phyloP scores from a whole-genome alignment of 495 filamentous ascomycete genomes.

The Hapsidospora chrysogenum region DNA sequence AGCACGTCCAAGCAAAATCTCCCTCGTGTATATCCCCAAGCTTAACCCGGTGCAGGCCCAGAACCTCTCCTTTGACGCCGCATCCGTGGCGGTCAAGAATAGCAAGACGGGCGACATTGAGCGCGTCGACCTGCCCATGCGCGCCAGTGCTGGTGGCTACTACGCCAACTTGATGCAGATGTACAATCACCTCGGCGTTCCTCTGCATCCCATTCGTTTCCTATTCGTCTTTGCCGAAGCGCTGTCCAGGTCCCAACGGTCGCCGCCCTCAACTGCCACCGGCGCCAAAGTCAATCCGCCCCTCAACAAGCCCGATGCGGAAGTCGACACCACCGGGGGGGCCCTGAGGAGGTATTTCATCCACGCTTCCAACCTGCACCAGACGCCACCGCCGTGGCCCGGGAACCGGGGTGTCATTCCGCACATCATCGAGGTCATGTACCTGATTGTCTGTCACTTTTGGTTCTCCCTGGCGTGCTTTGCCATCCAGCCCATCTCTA shows the following conservation, averaged over 20 bases:
- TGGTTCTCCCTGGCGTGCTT: conserved; percentile 23
- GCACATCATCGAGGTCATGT: conserved; percentile 22
- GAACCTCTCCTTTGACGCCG: conserved; percentile 21
- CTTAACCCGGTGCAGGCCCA: too few species aligned
- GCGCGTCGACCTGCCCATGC: conserved; percentile 40
- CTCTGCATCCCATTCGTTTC: conserved; percentile 27
- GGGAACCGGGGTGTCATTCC: conserved; percentile 3
- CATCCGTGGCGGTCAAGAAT: conserved; percentile 17
- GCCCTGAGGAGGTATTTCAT: conserved; percentile 12
- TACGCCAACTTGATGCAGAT: conserved; percentile 34
- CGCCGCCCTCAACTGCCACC: too few species aligned
- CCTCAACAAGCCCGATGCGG: too few species aligned
- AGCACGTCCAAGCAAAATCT: too few species aligned
- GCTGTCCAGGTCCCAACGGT: not conserved
- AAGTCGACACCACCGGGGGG: not conserved
- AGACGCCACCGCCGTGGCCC: conserved; percentile 23
- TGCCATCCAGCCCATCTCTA: conserved; percentile 10
- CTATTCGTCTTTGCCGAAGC: conserved; percentile 21
- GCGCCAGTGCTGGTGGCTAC: conserved; percentile 35
- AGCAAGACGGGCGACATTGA: conserved; percentile 5
- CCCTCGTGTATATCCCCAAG: too few species aligned
- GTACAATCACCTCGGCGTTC: conserved; percentile 33
- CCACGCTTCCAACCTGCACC: conserved; percentile 33
- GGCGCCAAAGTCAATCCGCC: too few species aligned
- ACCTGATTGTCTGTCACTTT: conserved; percentile 18